These are phyloP conservation scores for Thozetella sp. DNA, from an alignment of 495 filamentous ascomycete genomes.

Conservation along the genomic window DNA sequence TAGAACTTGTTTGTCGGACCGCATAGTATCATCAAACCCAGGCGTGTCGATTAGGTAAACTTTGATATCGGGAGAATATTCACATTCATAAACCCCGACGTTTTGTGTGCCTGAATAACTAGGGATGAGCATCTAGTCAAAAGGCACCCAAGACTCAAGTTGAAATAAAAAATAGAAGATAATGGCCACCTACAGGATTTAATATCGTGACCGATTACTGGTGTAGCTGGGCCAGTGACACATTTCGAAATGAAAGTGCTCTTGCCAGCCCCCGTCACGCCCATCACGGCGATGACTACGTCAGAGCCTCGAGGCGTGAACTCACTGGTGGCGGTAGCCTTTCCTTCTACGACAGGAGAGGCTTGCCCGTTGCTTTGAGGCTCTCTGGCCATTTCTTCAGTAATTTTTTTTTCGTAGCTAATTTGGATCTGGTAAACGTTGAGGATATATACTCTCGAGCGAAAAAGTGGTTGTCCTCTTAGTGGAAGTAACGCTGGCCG, in stretches of 20 bases:
- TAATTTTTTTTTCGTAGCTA: too few species aligned
- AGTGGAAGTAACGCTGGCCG: too few species aligned
- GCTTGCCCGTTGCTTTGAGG: too few species aligned
- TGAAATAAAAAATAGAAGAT: background rate
- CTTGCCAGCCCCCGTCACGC: conserved; percentile 39
- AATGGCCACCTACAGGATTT: conserved; percentile 21
- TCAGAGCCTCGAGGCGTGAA: too few species aligned
- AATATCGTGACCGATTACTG: conserved; percentile 22
- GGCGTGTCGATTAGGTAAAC: conserved; percentile 36
- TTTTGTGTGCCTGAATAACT: conserved; percentile 8
- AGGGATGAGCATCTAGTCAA: background rate
- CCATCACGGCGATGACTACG: conserved; percentile 41
- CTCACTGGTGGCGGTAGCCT: too few species aligned
- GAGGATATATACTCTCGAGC: too few species aligned
- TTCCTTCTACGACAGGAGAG: too few species aligned
- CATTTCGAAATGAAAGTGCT: conserved; percentile 35
- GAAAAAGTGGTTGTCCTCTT: too few species aligned
- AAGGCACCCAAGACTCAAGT: background rate
- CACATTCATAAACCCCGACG: background rate
- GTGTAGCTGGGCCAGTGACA: background rate
- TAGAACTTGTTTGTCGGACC: conserved; percentile 36
- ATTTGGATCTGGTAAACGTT: too few species aligned
- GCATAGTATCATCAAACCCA: conserved; percentile 38
- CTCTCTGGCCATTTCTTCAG: too few species aligned
- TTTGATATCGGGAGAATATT: background rate